A percentile compares a stretch with the other conserved stretches of the same genome.
Evolutionary conservation across 495 filamentous ascomycete species (phyloP).

Genomic region (Talaromyces ruber): DNA sequence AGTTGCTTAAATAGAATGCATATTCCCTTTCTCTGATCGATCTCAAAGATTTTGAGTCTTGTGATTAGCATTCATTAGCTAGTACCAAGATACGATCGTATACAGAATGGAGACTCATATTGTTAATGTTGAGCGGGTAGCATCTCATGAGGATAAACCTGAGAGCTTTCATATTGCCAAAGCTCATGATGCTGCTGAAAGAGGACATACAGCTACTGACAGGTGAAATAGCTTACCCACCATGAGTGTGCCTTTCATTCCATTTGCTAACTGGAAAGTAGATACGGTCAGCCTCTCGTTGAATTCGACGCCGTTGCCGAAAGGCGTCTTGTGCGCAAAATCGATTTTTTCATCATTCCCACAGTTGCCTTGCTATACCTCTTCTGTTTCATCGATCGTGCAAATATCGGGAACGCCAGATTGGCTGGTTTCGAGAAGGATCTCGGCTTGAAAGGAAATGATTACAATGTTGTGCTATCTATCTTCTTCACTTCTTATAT

Average conservation of each 20-base stretch:
- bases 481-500: conserved; percentile 41
- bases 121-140: background rate
- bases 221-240: conserved; percentile 25
- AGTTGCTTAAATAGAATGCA: background rate
- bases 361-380: conserved; percentile 41
- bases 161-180: background rate
- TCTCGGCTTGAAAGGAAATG: conserved; percentile 25
- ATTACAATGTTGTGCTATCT: conserved; percentile 26
- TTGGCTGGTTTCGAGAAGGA: conserved; percentile 36
- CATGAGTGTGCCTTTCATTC: background rate
- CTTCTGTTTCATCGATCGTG: conserved; percentile 48
- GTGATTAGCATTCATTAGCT: background rate
- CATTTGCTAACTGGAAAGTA: background rate
- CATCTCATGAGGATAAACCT: background rate
- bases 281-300: conserved; percentile 27
- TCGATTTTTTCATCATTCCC: conserved; percentile 38
- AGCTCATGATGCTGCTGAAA: conserved; percentile 43
- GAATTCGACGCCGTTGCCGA: conserved; percentile 53
- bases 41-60: background rate
- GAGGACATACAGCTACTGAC: conserved; percentile 53
- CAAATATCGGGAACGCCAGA: conserved; percentile 48
- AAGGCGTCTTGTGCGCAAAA: conserved; percentile 36
- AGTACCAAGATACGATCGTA: background rate
- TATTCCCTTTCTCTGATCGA: background rate
- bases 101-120: background rate